Base-by-base conservation (phyloP, 1,284 basidiomycete genomes). In the Phellopilus nigrolimitatus region DNA sequence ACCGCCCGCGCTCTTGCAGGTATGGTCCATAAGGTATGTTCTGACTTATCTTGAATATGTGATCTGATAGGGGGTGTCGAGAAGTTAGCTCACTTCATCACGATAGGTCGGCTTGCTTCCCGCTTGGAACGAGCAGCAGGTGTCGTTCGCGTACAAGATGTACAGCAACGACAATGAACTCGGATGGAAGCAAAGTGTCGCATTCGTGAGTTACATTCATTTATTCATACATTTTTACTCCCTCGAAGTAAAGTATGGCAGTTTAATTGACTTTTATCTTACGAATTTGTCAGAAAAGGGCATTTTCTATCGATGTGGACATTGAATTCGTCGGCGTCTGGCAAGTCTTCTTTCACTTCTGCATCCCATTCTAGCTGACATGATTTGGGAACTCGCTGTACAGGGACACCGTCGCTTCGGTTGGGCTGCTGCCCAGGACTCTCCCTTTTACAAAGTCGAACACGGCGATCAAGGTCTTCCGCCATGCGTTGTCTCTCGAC, bases 271-370 rank as follows among this genome's bases (percentile, higher is more conserved):
- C n/a, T 24, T 15, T 15, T n/a, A 15, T 15, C 3, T 22, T 24
- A 10, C 9, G 33, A 4, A 36, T 56, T 56, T 24, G 17, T 22
- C 31, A 17, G 39, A 21, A 76, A 60, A 67, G 68, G 40, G 65
- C 72, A 0, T 76, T 75, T 56, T 74, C 70, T 47, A 60, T 65
- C 13, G 59, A 67, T 30, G 77, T 80, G 9, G 58, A 70, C 30
- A 72, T 81, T 41, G 74, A 79, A 25, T 80, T 80, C 59, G 57
- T 80, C 5, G 80, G 80, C 4, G 76, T 79, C 12, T 82, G 75
- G 59, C 59, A 34, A 12, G 55, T 55, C 3, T 13, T 8, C 2
- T n/a, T 25, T 15, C 4, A 19, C 34, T 21, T 31, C 19, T 31
- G 9, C 21, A 38, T 37, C 21, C 27, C 25, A n/a, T 30, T 15